Evolutionary conservation across 2,329 filamentous ascomycete species (phyloP).

Genomic region (Stagonosporopsis vannaccii): DNA sequence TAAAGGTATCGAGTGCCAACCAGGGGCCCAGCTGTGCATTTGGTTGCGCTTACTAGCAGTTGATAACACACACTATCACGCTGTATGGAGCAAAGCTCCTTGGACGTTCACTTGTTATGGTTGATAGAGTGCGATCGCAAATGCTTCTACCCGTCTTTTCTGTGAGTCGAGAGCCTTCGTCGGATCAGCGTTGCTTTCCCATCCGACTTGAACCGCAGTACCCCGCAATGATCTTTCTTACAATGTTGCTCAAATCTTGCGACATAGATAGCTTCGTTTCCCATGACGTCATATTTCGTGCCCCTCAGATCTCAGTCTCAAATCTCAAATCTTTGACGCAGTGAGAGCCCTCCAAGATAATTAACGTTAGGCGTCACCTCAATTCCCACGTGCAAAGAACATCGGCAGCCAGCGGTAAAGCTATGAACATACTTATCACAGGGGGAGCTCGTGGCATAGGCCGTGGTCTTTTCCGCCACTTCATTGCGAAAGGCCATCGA

Average conservation of each 20-base stretch:
- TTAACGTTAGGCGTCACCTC: neutral
- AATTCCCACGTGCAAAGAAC: neutral
- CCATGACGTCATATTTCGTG: neutral
- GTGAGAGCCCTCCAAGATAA: neutral
- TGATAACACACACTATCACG: too few relatives aligned
- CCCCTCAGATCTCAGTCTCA: neutral
- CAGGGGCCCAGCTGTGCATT: too few relatives aligned
- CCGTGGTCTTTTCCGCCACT: constrained; percentile 54
- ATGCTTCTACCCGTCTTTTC: neutral
- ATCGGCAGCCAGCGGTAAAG: neutral
- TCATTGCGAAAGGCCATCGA: constrained; percentile 53
- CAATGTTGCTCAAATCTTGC: neutral
- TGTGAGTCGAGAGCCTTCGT: neutral
- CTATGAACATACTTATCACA: constrained; percentile 48
- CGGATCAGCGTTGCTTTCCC: neutral
- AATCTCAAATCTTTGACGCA: neutral
- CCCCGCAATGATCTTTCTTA: neutral
- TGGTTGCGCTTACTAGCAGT: too few relatives aligned
- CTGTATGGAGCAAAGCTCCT: neutral
- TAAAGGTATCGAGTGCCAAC: too few relatives aligned
- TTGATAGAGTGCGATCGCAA: neutral
- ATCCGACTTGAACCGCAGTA: neutral
- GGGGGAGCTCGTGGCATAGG: constrained; percentile 58
- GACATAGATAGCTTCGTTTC: neutral
- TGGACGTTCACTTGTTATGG: neutral